phyloP scores from a whole-genome alignment of 1,284 basidiomycete species.

The Earliella scabrosa region DNA sequence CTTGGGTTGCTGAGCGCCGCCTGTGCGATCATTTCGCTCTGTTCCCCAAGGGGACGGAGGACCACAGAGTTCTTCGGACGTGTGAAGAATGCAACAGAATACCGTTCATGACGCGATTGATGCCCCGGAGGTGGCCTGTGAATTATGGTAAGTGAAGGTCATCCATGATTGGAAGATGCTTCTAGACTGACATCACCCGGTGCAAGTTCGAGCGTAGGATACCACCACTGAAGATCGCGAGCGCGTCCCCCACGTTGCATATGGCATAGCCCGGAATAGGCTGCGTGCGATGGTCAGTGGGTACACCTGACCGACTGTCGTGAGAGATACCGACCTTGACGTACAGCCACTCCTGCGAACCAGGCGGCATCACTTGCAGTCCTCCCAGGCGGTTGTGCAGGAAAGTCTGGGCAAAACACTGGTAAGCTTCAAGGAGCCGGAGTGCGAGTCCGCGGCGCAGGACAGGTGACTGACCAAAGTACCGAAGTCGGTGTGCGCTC shows the following conservation, averaged over 20 bases:
- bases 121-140: slow-evolving; percentile 37
- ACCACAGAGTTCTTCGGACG: slow-evolving; percentile 39
- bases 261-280: slow-evolving; percentile 41
- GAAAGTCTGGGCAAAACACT: slow-evolving; percentile 24
- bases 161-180: not conserved
- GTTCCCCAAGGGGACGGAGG: slow-evolving; percentile 39
- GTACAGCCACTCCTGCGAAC: slow-evolving; percentile 44
- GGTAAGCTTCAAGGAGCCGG: not conserved
- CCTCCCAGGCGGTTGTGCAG: slow-evolving; percentile 48
- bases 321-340: slow-evolving; percentile 36
- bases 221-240: slow-evolving; percentile 44
- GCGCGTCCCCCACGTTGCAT: slow-evolving; percentile 42
- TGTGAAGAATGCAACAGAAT: slow-evolving; percentile 43
- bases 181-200: slow-evolving; percentile 35
- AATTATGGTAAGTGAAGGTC: slow-evolving; percentile 2
- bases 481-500: slow-evolving; percentile 47
- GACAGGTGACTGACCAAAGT: slow-evolving; percentile 39
- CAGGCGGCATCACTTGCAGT: slow-evolving; percentile 43
- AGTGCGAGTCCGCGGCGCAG: not conserved
- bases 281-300: slow-evolving; percentile 22
- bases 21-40: slow-evolving; percentile 50
- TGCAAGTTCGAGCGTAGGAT: slow-evolving; percentile 43
- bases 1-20: slow-evolving; percentile 39
- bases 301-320: slow-evolving; percentile 5
- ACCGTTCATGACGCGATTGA: slow-evolving; percentile 38